phyloP scores from a whole-genome alignment of 192 early-diverging fungal genomes.

The Entomortierella lignicola region DNA sequence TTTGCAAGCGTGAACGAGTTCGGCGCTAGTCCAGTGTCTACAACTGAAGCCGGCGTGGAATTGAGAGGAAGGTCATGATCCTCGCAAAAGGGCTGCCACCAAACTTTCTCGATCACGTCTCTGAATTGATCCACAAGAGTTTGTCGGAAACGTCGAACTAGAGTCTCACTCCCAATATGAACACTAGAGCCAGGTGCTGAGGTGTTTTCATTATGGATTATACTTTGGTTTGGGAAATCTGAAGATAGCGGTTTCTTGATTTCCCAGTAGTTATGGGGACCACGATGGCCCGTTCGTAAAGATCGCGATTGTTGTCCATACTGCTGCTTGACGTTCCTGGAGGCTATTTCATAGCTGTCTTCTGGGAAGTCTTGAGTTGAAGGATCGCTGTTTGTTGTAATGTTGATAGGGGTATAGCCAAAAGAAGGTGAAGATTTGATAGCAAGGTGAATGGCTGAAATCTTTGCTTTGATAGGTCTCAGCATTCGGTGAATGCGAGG shows the following conservation, averaged over 20 bases:
- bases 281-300: background rate
- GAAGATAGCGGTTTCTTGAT: background rate
- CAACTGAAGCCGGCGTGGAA: background rate
- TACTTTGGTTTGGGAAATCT: background rate
- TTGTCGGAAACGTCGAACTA: slow-evolving; percentile 21
- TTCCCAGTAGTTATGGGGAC: background rate
- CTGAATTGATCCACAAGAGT: slow-evolving; percentile 25
- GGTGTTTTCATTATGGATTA: background rate
- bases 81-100: slow-evolving; percentile 51
- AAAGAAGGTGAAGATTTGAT: slow-evolving; percentile 35
- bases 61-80: slow-evolving; percentile 29
- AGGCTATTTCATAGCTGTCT: background rate
- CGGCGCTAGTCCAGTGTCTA: background rate
- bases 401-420: slow-evolving; percentile 8
- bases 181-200: background rate
- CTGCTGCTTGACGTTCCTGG: background rate
- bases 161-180: background rate
- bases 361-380: background rate
- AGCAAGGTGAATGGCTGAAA: slow-evolving; percentile 35
- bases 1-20: slow-evolving; percentile 10
- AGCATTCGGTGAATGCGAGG: slow-evolving; percentile 32
- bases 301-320: background rate
- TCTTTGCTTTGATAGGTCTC: slow-evolving; percentile 44
- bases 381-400: background rate
- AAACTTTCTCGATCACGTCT: slow-evolving; percentile 37